Conservation (phyloP, 2,329 filamentous ascomycete genomes). For the Leptographium radiaticola region DNA sequence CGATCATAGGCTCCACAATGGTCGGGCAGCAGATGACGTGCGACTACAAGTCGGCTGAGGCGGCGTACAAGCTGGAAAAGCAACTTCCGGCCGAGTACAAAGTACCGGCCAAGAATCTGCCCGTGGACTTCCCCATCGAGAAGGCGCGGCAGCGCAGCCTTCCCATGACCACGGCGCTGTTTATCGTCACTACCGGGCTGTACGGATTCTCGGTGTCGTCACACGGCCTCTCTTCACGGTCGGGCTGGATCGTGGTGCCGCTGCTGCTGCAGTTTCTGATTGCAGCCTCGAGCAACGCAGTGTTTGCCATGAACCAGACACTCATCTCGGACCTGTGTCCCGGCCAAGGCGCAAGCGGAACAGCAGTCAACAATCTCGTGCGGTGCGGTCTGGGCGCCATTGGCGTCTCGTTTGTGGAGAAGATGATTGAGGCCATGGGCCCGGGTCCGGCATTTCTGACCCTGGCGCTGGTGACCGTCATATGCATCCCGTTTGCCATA, state of each 20-base stretch:
- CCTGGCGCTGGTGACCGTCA: neutral
- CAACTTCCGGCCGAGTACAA: neutral
- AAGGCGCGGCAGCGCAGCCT: neutral
- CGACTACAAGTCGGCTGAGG: neutral
- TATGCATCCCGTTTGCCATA: neutral
- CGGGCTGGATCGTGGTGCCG: neutral
- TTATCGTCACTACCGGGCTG: neutral
- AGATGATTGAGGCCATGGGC: neutral
- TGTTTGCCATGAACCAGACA: slow-evolving; percentile 3
- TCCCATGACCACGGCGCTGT: neutral
- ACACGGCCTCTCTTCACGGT: neutral
- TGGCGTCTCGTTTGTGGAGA: neutral
- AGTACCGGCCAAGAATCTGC: neutral
- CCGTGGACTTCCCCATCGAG: slow-evolving; percentile 1
- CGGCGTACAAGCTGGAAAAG: neutral
- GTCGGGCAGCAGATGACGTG: neutral
- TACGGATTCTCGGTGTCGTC: neutral
- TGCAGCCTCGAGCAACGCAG: neutral
- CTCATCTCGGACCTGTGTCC: slow-evolving; percentile 1
- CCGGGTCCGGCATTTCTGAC: neutral
- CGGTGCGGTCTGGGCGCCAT: neutral
- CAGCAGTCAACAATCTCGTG: slow-evolving; percentile 1
- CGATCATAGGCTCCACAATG: neutral
- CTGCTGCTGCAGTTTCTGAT: slow-evolving; percentile 1
- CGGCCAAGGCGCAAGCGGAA: neutral